Percentiles rank a stretch among this genome's conserved stretches.
Evolutionary conservation across 345 rosid genomes (phyloP).

Genomic region (Brassica cretica): DNA sequence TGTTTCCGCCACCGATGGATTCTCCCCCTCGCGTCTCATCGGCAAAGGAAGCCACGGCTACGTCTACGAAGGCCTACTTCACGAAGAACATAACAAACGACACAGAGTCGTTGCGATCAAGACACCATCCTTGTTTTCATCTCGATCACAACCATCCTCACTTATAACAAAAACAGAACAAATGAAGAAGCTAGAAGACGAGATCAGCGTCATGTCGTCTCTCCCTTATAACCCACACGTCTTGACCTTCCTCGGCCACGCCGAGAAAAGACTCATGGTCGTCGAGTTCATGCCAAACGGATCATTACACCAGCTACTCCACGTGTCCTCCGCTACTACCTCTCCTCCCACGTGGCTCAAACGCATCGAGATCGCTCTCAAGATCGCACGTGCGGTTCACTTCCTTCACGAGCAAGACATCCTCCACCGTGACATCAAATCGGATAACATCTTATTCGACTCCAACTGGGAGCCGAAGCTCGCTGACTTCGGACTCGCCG

Average conservation of each 20-base stretch:
- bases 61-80: constrained; percentile 48
- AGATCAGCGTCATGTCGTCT: constrained; percentile 56
- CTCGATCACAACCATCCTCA: constrained; percentile 9
- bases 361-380: constrained; percentile 59
- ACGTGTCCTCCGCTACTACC: constrained; percentile 22
- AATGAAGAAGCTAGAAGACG: constrained; percentile 55
- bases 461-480: constrained; percentile 57
- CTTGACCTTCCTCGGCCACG: constrained; percentile 49
- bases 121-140: constrained; percentile 26
- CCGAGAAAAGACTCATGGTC: constrained; percentile 52
- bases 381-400: constrained; percentile 59
- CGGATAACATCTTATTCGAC: constrained; percentile 65
- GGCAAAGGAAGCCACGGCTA: constrained; percentile 89
- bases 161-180: constrained; percentile 27
- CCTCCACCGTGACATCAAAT: constrained; percentile 76
- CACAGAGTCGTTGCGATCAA: constrained; percentile 53
- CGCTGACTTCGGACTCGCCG: constrained; percentile 70
- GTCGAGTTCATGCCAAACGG: constrained; percentile 79
- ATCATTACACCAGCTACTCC: constrained; percentile 60
- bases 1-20: constrained; percentile 51
- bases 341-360: constrained; percentile 54
- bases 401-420: constrained; percentile 54
- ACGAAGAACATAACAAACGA: constrained; percentile 2
- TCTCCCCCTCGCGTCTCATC: constrained; percentile 57
- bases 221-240: constrained; percentile 43